Base-by-base conservation (phyloP, 441 rosid genomes). In the Brassica balearica region DNA sequence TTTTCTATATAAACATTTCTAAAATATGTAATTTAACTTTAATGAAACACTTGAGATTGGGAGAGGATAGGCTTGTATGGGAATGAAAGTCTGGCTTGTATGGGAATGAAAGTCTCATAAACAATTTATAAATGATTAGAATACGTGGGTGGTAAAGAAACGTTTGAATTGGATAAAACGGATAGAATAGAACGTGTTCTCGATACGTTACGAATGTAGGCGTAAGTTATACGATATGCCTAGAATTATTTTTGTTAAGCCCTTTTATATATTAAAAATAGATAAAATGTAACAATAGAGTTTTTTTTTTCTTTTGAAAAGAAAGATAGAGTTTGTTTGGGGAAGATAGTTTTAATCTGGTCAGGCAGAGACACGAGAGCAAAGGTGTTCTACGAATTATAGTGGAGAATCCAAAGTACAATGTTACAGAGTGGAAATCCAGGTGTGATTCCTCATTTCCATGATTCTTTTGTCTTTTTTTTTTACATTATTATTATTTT, bases 371-470 rank as follows among this genome's bases (percentile, higher is more conserved):
- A 53, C n/a, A 67, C 59, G 34, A 68, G 65, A 62, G 55, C 78
- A 73, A 73, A 79, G 9, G 53, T 79, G 74, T 68, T 53, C 29
- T 62, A 69, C 71, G 25, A 68, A 41, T 73, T 25, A 68, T 79
- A 68, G 71, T 38, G 75, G 73, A 68, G 78, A 68, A 73, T 69
- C 82, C 53, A 53, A 14, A 36, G 82, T 69, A 36, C 74, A 78
- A n/a, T 68, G 81, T 48, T 43, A 27, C 8, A 55, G 36, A 73
- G 62, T 79, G 74, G 78, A 73, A 72, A 73, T 79, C 78, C 79
- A 68, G 53, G 66, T 79, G 70, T 73, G 75, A 73, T 79, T 73
- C 77, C 77, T 73, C 77, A 58, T 77, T 29, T 72, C 32, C 6
- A 46, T 72, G 8, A 6, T 67, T 72, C 59, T 29, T 29, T 65